Conservation (phyloP, 2,329 filamentous ascomycete species). For the Verticillium tricorpus region DNA sequence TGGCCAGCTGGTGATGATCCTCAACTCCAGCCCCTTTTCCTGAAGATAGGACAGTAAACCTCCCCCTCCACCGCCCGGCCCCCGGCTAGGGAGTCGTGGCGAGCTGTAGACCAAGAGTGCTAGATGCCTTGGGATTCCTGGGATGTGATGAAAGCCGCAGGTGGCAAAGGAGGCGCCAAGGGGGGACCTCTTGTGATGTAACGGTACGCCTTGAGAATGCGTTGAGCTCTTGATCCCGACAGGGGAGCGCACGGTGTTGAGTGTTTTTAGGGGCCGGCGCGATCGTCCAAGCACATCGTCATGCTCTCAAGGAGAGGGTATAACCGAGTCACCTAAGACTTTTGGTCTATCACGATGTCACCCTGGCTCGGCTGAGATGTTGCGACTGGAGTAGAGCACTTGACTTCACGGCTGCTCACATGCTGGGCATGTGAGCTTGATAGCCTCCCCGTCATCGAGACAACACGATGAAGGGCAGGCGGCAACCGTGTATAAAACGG, state of each 20-base stretch:
- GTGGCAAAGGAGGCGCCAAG: conserved; percentile 2
- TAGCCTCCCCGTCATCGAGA: not conserved
- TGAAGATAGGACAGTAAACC: not conserved
- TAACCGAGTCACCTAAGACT: conserved; percentile 6
- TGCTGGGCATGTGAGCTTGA: not conserved
- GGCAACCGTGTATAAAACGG: conserved; percentile 8
- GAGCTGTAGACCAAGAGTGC: not conserved
- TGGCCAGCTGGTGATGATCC: not conserved
- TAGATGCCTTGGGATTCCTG: not conserved
- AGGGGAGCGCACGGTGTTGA: not conserved
- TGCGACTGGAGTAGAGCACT: not conserved
- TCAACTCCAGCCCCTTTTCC: not conserved
- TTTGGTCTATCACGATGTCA: conserved; percentile 8
- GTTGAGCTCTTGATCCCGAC: not conserved
- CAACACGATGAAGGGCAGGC: not conserved
- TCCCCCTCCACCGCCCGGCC: not conserved
- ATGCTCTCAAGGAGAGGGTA: conserved; percentile 2
- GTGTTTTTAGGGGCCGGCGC: not conserved
- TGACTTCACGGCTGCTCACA: not conserved
- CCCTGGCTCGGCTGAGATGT: not conserved
- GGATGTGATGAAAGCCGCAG: not conserved
- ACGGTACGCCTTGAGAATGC: not conserved
- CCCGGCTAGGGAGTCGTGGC: not conserved
- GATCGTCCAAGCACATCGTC: conserved; percentile 3
- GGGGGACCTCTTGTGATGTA: not conserved